Percentiles rank a stretch among this genome's conserved stretches.
These are phyloP conservation scores for Botrytis hyacinthi DNA, from an alignment of 2,329 filamentous ascomycete species.

Conservation along the genomic window DNA sequence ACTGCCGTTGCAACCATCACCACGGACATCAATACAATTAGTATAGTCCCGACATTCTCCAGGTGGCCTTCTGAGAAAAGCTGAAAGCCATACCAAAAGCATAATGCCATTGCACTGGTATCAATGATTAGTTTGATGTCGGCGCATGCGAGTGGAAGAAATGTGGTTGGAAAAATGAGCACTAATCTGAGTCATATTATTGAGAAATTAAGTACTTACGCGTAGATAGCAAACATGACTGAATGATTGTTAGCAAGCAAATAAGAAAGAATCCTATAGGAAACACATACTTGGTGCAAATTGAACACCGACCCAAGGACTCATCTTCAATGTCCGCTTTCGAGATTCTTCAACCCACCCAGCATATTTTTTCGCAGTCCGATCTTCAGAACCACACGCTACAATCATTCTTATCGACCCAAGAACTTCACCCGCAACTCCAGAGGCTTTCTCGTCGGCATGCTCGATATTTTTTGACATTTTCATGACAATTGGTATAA, in stretches of 20 bases:
- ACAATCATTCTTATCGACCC: conserved; percentile 59
- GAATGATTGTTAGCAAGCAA: conserved; percentile 4
- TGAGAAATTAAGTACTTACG: conserved; percentile 19
- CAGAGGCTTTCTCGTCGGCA: conserved; percentile 56
- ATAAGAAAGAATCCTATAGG: neutral
- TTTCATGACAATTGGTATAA: conserved; percentile 57
- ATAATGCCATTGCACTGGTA: conserved; percentile 51
- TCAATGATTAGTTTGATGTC: neutral
- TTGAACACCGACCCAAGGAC: conserved; percentile 52
- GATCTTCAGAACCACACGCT: conserved; percentile 59
- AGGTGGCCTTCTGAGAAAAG: conserved; percentile 49
- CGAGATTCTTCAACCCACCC: conserved; percentile 55
- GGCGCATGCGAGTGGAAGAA: neutral
- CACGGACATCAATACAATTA: conserved; percentile 40
- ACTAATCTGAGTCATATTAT: neutral
- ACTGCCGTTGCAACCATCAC: conserved; percentile 37
- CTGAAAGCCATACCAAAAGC: conserved; percentile 59
- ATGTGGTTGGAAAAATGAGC: neutral
- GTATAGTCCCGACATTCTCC: conserved; percentile 50
- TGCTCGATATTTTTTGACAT: conserved; percentile 46
- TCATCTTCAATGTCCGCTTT: conserved; percentile 48
- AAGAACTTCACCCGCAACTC: conserved; percentile 61
- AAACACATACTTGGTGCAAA: conserved; percentile 45
- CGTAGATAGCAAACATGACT: conserved; percentile 41
- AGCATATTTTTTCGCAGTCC: conserved; percentile 53